phyloP scores from a whole-genome alignment of 306 rosid species.

The Fragaria nilgerrensis region DNA sequence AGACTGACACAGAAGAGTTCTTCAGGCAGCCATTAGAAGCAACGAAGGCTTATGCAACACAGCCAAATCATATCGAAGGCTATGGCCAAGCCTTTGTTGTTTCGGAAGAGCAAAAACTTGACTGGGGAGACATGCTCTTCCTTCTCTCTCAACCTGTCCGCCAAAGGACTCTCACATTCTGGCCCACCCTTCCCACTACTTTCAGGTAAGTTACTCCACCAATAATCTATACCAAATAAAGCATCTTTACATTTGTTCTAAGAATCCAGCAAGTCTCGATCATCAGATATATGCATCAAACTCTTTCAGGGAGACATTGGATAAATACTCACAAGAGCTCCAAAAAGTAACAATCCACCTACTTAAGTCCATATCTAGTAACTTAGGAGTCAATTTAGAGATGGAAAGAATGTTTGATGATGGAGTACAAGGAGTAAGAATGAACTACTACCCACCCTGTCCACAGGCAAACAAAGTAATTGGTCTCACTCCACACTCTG shows the following conservation, averaged over 20 bases:
- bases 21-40: conserved; percentile 23
- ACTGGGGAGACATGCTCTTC: conserved; percentile 34
- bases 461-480: conserved; percentile 20
- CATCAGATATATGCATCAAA: background rate
- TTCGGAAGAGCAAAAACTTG: conserved; percentile 34
- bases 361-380: background rate
- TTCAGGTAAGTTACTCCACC: conserved; percentile 14
- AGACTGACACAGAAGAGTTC: conserved; percentile 18
- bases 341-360: background rate
- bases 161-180: conserved; percentile 13
- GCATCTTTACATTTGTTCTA: background rate
- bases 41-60: conserved; percentile 25
- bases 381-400: conserved; percentile 13
- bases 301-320: conserved; percentile 9
- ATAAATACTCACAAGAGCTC: conserved; percentile 18
- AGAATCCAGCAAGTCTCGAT: background rate
- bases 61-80: conserved; percentile 24
- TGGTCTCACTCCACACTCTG: conserved; percentile 31
- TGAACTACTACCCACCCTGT: conserved; percentile 34
- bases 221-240: background rate
- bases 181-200: conserved; percentile 28
- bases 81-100: conserved; percentile 32
- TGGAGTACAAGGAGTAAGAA: conserved; percentile 29
- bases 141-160: conserved; percentile 19
- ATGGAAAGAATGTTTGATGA: conserved; percentile 10